A percentile compares a stretch with the other conserved stretches of the same genome.
These are phyloP conservation scores for Gossypium laxum DNA, from an alignment of 441 rosid species.

Conservation along the genomic window DNA sequence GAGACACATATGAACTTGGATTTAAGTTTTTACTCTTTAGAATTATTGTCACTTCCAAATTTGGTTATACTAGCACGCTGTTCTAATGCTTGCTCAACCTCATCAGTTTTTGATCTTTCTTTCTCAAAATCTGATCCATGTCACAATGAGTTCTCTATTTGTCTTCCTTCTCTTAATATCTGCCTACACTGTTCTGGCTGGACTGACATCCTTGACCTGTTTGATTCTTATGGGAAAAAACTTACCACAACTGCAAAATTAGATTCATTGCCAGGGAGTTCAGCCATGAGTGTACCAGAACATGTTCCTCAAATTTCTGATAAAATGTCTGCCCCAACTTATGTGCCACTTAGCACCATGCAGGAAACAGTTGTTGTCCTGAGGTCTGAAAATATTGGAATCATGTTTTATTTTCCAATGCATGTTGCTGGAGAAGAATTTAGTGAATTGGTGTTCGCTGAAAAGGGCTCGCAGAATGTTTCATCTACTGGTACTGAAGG, in stretches of 20 bases:
- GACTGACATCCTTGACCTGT: conserved; percentile 42
- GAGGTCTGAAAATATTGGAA: conserved; percentile 50
- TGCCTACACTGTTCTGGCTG: conserved; percentile 67
- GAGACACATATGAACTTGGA: conserved; percentile 38
- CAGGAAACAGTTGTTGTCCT: conserved; percentile 26
- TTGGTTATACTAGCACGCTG: conserved; percentile 56
- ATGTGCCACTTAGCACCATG: conserved; percentile 23
- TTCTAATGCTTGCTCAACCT: conserved; percentile 25
- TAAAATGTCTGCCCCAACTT: conserved; percentile 22
- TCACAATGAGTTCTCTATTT: conserved; percentile 37
- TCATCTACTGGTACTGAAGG: conserved; percentile 23
- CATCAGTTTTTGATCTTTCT: conserved; percentile 43
- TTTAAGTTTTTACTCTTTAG: conserved; percentile 40
- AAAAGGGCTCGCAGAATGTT: conserved; percentile 24
- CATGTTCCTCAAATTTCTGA: conserved; percentile 26
- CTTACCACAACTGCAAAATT: conserved; percentile 22
- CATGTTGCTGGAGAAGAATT: conserved; percentile 23
- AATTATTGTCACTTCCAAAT: conserved; percentile 42
- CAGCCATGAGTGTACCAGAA: conserved; percentile 15
- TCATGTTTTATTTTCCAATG: conserved; percentile 51
- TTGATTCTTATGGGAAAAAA: conserved; percentile 31
- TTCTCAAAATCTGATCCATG: conserved; percentile 32
- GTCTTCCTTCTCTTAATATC: conserved; percentile 66
- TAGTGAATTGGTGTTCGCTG: conserved; percentile 26
- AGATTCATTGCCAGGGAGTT: conserved; percentile 24